Base-by-base conservation (phyloP, 2,329 filamentous ascomycete genomes). In the Parasarocladium wereldwijsianum region DNA sequence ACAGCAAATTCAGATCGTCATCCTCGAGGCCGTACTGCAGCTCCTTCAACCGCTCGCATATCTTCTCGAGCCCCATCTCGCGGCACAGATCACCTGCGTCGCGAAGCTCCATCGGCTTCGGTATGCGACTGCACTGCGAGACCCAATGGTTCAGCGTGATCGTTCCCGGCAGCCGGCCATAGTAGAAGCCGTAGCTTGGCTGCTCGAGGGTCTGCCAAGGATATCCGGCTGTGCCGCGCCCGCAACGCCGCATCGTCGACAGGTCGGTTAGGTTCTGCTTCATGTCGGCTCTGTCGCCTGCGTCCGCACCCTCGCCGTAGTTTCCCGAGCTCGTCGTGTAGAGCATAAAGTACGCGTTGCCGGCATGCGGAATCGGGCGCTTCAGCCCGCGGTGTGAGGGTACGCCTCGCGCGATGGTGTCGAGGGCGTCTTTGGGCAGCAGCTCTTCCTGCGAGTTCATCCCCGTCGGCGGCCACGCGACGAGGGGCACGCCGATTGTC, bases 141-240 rank as follows among this genome's bases (percentile, higher is more conserved):
- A 69, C 66, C 67, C 76, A 83, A 37, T 74, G 68, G 40, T 79
- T 82, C 29, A 85, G 54, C 0, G 77, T 82, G 30, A 79, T 67
- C 1, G 78, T 84, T 5, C 79, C 79, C 0, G 76, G 70, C 14
- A 68, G 60, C 29, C 58, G 57, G 9, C 79, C 79, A 47, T 71
- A 77, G 38, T 64, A 68, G 45, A 78, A 80, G 1, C 71, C 63
- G 49, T 74, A 72, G 45, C 75, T 81, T 4, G 79, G 79, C 43
- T 83, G 76, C 44, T 85, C 79, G 16, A 84, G 57, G 2, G 77
- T 76, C 37, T 77, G 68, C 78, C 74, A 83, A 3, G 74, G 76
- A 35, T 58, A 47, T 3, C 47, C 44, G 25, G 66, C 55, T 11
- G 52, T 43, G 4, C 54, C 55, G 0, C 48, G 41, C 4, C 60